Conservation (phyloP, 768 basidiomycete genomes). For the Lanmaoa pseudosensibilis region DNA sequence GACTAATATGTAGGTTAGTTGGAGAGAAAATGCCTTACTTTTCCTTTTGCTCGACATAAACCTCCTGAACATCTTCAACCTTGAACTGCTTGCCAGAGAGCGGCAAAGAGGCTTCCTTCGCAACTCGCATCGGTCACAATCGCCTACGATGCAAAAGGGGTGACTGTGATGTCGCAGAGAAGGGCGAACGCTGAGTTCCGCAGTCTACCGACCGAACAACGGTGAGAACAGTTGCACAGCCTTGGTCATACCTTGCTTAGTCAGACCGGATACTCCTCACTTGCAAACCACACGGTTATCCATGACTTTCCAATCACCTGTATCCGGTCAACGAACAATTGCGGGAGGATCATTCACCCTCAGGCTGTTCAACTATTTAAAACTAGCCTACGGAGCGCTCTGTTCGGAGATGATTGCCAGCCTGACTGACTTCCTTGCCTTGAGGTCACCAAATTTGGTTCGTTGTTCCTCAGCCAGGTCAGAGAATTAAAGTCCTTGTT, state of each 20-base stretch:
- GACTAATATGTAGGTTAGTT: neutral
- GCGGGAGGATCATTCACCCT: neutral
- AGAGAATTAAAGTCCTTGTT: neutral
- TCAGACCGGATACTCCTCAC: no score
- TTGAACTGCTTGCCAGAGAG: constrained; percentile 37
- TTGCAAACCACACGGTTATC: no score
- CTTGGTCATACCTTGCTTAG: constrained; percentile 19
- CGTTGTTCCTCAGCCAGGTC: neutral
- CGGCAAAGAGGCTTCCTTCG: constrained; percentile 14
- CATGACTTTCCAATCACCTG: no score
- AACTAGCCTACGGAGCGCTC: neutral
- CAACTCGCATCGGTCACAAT: constrained; percentile 15
- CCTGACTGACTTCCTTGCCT: neutral
- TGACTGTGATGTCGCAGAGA: constrained; percentile 1
- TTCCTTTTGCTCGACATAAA: constrained; percentile 73
- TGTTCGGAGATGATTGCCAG: constrained; percentile 4
- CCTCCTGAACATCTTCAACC: constrained; percentile 73
- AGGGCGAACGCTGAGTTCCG: neutral
- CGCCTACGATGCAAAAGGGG: constrained; percentile 3
- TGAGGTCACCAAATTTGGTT: neutral
- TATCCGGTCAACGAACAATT: neutral
- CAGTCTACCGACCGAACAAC: neutral
- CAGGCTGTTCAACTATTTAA: neutral
- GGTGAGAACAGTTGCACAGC: neutral
- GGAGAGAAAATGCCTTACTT: constrained; percentile 46